Evolutionary conservation across 1,139 yeast species (phyloP), one percentile per base, ranked within the genome.

Genomic region (Taiozyma sp.): DNA sequence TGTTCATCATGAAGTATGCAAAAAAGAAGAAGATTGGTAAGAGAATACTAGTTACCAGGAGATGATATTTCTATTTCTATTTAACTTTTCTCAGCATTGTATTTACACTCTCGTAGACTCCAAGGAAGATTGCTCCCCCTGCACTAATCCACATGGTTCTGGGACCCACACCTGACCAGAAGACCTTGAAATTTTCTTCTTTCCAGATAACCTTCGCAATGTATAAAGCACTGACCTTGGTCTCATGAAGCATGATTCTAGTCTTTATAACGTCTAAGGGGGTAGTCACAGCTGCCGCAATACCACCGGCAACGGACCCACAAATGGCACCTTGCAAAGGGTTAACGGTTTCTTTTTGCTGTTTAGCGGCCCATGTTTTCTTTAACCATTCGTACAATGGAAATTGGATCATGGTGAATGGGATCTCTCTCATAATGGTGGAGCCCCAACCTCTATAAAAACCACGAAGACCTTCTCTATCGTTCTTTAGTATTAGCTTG

Each of bases 141-240:
- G 96, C 95, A 71, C 96, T 85, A 54, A 93, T 93, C 99, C 99
- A 93, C 81, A 88, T 78, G 0, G 97, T 91, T 66, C 99, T 76
- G 2, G 99, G 98, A 0, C 96, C 97, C 42, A 92, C 78, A 6
- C 99, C 99, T 48, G 79, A 80, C 65, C 82, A 79, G 57, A 93
- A 89, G 1, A 87, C 91, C 9, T 65, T 58, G 47, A 72, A 68
- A 0, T 96, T 96, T 62, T 88, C 96, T 49, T 85, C 89, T 36
- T 65, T 66, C 19, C 78, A 66, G 51, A 91, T 75, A 8, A 61
- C 66, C 29, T 60, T 60, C 1, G 85, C 78, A 52, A 89, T 68
- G 7, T 67, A 60, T 4, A 69, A 44, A 1, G 83, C 70, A 1
- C 82, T 70, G 0, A 81, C 71, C 43, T 84, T 72, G 45, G 72